Percentiles rank a stretch among this genome's conserved stretches.
Conservation (phyloP, 345 rosid genomes). For the Rhodamnia rubescens region DNA sequence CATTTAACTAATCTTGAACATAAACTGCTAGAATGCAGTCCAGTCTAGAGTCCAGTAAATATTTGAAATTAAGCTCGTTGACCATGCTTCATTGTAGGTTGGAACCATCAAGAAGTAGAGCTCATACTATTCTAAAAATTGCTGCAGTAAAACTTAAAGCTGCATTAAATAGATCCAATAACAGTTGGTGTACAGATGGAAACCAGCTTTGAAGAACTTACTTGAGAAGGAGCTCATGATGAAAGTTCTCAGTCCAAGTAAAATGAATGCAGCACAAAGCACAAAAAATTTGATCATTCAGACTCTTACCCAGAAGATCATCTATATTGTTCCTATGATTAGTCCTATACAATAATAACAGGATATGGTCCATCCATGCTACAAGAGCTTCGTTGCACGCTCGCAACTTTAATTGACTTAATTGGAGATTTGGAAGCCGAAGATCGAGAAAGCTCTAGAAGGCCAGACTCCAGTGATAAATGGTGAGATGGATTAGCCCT, state of each 20-base stretch:
- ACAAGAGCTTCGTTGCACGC: not conserved
- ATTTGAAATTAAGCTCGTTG: not conserved
- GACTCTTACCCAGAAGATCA: not conserved
- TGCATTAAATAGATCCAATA: not conserved
- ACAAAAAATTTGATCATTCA: not conserved
- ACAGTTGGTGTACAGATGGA: not conserved
- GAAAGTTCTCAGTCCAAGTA: not conserved
- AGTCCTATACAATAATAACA: not conserved
- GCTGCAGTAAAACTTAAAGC: not conserved
- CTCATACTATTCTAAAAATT: not conserved
- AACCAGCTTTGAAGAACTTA: not conserved
- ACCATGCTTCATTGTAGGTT: not conserved
- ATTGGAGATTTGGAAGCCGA: not conserved
- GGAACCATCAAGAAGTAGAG: not conserved
- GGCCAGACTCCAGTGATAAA: not conserved
- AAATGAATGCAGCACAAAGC: not conserved
- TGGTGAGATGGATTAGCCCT: not conserved
- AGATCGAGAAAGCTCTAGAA: not conserved
- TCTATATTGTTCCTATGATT: not conserved
- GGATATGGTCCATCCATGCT: not conserved
- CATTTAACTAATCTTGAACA: not conserved
- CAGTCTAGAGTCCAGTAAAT: not conserved
- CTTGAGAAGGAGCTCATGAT: not conserved
- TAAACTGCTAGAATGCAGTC: not conserved
- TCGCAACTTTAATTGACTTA: not conserved